These are phyloP conservation scores for Vanrija sp. DNA, from an alignment of 1,284 basidiomycete species.

Conservation along the genomic window DNA sequence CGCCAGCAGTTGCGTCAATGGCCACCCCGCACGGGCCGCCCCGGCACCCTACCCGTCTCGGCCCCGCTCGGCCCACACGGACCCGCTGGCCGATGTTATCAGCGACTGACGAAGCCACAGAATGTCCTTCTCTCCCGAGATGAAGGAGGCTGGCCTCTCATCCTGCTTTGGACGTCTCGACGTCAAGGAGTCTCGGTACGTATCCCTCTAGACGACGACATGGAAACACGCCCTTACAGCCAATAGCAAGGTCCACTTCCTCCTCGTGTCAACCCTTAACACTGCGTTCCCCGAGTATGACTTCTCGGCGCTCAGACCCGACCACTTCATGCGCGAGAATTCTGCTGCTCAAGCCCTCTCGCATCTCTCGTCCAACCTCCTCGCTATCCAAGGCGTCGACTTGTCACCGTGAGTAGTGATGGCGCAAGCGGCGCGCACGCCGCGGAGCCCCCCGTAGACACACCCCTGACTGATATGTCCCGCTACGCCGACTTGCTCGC, in stretches of 20 bases:
- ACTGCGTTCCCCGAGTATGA: constrained; percentile 97
- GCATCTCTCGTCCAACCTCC: constrained; percentile 29
- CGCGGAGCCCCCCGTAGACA: constrained; percentile 8
- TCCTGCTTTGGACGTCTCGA: constrained; percentile 49
- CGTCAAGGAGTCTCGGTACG: constrained; percentile 47
- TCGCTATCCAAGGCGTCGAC: constrained; percentile 24
- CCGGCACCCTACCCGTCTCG: neutral
- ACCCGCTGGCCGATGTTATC: too few relatives aligned
- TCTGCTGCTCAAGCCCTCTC: constrained; percentile 55
- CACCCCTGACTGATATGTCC: constrained; percentile 1
- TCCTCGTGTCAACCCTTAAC: constrained; percentile 94
- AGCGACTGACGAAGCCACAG: constrained; percentile 14
- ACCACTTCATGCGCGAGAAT: constrained; percentile 81
- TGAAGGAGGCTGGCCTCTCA: constrained; percentile 44
- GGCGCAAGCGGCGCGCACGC: neutral
- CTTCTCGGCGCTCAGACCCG: constrained; percentile 86
- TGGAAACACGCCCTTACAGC: neutral
- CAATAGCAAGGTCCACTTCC: constrained; percentile 50
- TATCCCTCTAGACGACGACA: neutral
- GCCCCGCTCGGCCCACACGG: too few relatives aligned
- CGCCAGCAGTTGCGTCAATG: neutral
- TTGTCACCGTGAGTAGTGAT: constrained; percentile 26
- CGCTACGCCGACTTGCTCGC: neutral
- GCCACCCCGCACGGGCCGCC: too few relatives aligned
- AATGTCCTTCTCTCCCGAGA: constrained; percentile 49